phyloP scores from a whole-genome alignment of 192 early-diverging fungal genomes.

The Backusella westeae region DNA sequence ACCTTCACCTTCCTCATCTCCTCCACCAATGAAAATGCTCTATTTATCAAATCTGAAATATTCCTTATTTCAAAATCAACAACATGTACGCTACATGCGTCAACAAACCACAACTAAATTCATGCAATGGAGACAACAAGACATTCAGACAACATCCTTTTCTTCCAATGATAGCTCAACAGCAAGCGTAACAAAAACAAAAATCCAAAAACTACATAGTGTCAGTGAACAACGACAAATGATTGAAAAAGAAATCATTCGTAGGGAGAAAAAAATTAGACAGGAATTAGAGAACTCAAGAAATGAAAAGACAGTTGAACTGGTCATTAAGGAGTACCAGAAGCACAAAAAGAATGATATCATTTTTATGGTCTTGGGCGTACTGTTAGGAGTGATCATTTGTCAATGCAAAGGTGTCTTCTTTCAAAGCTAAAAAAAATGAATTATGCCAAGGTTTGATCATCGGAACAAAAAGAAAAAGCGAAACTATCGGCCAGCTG shows the following conservation, averaged over 20 bases:
- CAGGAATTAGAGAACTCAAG: conserved; percentile 6
- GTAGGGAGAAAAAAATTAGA: conserved; percentile 12
- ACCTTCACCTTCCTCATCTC: not conserved
- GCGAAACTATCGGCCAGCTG: not conserved
- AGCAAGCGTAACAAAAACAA: not conserved
- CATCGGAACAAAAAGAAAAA: conserved; percentile 1
- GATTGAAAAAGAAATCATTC: conserved; percentile 27
- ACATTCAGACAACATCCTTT: not conserved
- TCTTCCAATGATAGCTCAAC: conserved; percentile 11
- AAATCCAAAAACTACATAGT: conserved; percentile 16
- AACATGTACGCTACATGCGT: not conserved
- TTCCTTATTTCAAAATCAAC: not conserved
- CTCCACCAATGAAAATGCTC: not conserved
- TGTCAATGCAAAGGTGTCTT: not conserved
- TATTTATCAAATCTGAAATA: not conserved
- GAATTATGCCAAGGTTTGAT: not conserved
- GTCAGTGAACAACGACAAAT: conserved; percentile 24
- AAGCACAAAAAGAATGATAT: conserved; percentile 7
- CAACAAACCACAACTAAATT: not conserved
- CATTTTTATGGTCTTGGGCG: not conserved
- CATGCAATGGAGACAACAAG: not conserved
- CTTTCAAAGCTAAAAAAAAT: not conserved
- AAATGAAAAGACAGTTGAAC: not conserved
- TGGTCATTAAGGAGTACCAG: conserved; percentile 12
- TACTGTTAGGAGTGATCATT: not conserved